These are phyloP conservation scores for Zygoascus flipseniorum DNA, from an alignment of 805 yeast species.

Conservation along the genomic window DNA sequence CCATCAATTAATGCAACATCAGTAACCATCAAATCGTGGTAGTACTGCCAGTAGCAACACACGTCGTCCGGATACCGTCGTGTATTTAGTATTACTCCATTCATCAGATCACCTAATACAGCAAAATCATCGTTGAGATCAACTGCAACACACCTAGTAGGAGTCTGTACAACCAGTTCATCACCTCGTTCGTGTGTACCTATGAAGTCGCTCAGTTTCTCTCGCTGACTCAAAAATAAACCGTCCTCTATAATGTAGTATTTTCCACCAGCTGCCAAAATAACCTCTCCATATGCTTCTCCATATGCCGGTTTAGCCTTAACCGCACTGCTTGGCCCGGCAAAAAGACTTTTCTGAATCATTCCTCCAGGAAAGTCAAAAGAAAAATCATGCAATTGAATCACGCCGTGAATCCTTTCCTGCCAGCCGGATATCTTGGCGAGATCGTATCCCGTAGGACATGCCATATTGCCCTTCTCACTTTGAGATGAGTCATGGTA, in stretches of 20 bases:
- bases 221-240: background rate
- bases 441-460: background rate
- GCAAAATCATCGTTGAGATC: background rate
- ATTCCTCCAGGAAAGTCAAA: no score
- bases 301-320: background rate
- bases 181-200: background rate
- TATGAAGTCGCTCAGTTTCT: background rate
- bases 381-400: background rate
- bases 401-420: background rate
- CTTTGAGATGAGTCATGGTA: background rate
- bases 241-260: background rate
- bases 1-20: background rate
- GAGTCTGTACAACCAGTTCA: background rate
- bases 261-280: background rate
- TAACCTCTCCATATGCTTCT: background rate
- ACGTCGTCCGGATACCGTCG: background rate
- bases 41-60: background rate
- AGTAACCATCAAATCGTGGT: background rate
- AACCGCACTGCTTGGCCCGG: background rate
- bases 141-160: constrained; percentile 2
- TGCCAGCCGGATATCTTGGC: background rate
- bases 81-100: background rate
- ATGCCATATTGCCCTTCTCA: background rate
- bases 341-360: background rate
- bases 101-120: constrained; percentile 1